Evolutionary conservation across 345 rosid species (phyloP).

Genomic region (Nasturtium officinale): DNA sequence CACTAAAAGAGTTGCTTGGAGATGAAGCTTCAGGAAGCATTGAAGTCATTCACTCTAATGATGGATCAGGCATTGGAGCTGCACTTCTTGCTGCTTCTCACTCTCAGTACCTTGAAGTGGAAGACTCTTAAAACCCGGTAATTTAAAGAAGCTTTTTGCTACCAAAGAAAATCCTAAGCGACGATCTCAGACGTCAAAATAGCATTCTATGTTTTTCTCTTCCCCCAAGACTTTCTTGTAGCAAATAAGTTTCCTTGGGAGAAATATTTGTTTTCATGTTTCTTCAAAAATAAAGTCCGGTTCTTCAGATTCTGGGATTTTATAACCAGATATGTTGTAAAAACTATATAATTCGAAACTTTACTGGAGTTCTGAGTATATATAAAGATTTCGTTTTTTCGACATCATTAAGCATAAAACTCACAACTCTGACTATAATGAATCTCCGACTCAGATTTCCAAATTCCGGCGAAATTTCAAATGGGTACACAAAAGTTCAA

Average conservation of each 20-base stretch:
- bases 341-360: neutral
- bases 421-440: neutral
- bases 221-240: conserved; percentile 5
- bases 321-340: conserved; percentile 26
- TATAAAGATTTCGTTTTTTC: neutral
- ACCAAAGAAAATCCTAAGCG: conserved; percentile 1
- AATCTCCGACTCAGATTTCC: neutral
- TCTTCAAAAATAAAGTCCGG: conserved; percentile 8
- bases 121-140: conserved; percentile 28
- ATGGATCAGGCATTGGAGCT: conserved; percentile 84
- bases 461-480: neutral
- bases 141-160: conserved; percentile 19
- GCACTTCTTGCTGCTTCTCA: conserved; percentile 81
- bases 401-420: neutral
- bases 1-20: conserved; percentile 67
- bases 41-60: conserved; percentile 57
- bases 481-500: neutral
- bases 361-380: neutral
- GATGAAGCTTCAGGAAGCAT: conserved; percentile 55
- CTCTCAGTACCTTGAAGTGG: conserved; percentile 49
- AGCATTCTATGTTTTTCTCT: neutral
- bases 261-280: conserved; percentile 27
- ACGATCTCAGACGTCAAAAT: conserved; percentile 16
- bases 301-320: conserved; percentile 32
- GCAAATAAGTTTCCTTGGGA: conserved; percentile 28